phyloP scores from a whole-genome alignment of 1,284 basidiomycete genomes.

The Lignosus rhinocerotis region DNA sequence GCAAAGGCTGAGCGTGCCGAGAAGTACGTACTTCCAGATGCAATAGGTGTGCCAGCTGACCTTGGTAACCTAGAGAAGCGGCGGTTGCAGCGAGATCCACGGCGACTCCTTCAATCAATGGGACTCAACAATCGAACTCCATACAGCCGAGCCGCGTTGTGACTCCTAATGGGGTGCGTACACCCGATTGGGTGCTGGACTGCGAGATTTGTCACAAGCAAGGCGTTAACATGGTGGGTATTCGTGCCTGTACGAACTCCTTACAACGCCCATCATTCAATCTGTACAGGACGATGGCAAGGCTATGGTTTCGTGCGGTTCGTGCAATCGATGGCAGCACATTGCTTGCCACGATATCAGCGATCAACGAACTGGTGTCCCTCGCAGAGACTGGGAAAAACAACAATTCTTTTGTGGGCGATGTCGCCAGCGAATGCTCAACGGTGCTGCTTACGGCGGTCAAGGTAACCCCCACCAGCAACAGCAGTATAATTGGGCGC shows the following conservation, averaged over 20 bases:
- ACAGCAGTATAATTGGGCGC: slow-evolving; percentile 18
- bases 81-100: slow-evolving; percentile 21
- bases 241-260: slow-evolving; percentile 3
- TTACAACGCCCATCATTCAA: background rate
- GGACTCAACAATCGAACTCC: slow-evolving; percentile 25
- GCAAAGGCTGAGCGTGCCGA: slow-evolving; percentile 30
- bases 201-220: slow-evolving; percentile 79
- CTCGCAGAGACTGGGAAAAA: slow-evolving; percentile 68
- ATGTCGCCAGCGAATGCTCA: slow-evolving; percentile 38
- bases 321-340: slow-evolving; percentile 83
- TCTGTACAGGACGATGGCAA: slow-evolving; percentile 65
- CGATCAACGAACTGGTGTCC: slow-evolving; percentile 57
- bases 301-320: slow-evolving; percentile 78
- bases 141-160: slow-evolving; percentile 32
- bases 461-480: slow-evolving; percentile 16
- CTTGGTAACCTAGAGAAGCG: slow-evolving; percentile 7
- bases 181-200: slow-evolving; percentile 75
- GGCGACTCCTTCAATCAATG: slow-evolving; percentile 23
- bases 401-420: slow-evolving; percentile 62
- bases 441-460: slow-evolving; percentile 11
- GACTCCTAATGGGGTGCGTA: slow-evolving; percentile 44
- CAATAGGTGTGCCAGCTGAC: background rate
- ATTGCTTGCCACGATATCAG: slow-evolving; percentile 73
- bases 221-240: slow-evolving; percentile 68
- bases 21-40: slow-evolving; percentile 21